Conservation (phyloP, 441 rosid genomes). For the Euphorbia schlechtendalii region DNA sequence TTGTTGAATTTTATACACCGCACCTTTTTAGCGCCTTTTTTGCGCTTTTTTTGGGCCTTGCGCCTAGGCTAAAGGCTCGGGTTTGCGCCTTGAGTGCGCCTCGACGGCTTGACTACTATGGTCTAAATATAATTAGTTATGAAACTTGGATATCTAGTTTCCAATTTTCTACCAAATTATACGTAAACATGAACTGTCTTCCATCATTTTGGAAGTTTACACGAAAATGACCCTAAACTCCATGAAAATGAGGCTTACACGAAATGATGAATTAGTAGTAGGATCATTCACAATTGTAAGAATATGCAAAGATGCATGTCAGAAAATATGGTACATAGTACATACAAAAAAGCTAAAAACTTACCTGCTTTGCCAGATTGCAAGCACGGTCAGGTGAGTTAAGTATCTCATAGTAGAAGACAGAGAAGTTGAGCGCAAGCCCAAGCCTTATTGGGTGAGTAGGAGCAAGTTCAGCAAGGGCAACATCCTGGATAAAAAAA, state of each 20-base stretch:
- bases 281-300: background rate
- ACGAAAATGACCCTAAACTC: background rate
- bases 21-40: too few species aligned
- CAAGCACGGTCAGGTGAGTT: slow-evolving; percentile 98
- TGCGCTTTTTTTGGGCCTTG: too few species aligned
- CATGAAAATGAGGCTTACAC: background rate
- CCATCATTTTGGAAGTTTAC: too few species aligned
- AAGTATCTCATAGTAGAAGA: slow-evolving; percentile 95
- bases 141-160: too few species aligned
- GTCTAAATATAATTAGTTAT: too few species aligned
- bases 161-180: too few species aligned
- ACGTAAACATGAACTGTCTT: too few species aligned
- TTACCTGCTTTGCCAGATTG: slow-evolving; percentile 87
- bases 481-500: slow-evolving; percentile 58
- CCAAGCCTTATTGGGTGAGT: slow-evolving; percentile 97
- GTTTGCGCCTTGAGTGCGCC: too few species aligned
- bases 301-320: background rate
- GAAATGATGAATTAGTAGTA: background rate
- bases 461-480: slow-evolving; percentile 79
- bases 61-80: too few species aligned
- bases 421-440: slow-evolving; percentile 96
- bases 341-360: background rate
- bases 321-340: background rate
- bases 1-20: too few species aligned
- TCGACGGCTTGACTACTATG: too few species aligned